A percentile compares a stretch with the other conserved stretches of the same genome.
Evolutionary conservation across 176 grass and related monocot genomes (phyloP).

Genomic region (Poa annua): DNA sequence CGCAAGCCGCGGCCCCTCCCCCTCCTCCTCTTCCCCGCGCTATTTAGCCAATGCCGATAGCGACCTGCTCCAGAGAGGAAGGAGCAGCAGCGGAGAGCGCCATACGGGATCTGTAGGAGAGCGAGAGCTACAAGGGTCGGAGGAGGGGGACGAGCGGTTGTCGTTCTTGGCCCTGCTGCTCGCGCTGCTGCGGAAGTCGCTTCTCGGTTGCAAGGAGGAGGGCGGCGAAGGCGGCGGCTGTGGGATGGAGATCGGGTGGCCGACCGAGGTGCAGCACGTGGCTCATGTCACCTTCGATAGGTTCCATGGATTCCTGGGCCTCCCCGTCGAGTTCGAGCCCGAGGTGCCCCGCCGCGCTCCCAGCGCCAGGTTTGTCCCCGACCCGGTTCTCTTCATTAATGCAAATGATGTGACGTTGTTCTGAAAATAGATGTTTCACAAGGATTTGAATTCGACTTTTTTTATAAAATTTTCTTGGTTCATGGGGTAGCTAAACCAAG

Average conservation of each 20-base stretch:
- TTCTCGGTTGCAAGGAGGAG: constrained; percentile 66
- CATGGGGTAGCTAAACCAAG: too few relatives aligned
- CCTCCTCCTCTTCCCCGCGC: constrained; percentile 31
- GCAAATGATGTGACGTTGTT: neutral
- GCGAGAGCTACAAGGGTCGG: constrained; percentile 27
- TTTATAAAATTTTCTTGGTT: too few relatives aligned
- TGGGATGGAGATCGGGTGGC: constrained; percentile 90
- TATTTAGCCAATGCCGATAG: constrained; percentile 46
- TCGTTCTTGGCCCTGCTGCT: constrained; percentile 84
- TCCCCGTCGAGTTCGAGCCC: constrained; percentile 93
- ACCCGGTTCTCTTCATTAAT: neutral
- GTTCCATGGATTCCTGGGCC: constrained; percentile 93
- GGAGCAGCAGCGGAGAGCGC: neutral
- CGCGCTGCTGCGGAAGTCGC: constrained; percentile 73
- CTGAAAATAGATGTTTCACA: neutral
- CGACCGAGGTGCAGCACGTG: constrained; percentile 90
- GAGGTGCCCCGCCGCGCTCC: constrained; percentile 83
- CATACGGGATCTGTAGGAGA: constrained; percentile 36
- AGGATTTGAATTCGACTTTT: too few relatives aligned
- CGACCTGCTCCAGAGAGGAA: constrained; percentile 45
- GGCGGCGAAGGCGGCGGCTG: constrained; percentile 17
- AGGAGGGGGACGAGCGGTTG: constrained; percentile 56
- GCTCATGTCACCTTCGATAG: constrained; percentile 95
- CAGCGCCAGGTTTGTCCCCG: constrained; percentile 74
- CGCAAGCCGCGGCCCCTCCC: constrained; percentile 47